These are phyloP conservation scores for Exophiala oligosperma DNA, from an alignment of 2,329 filamentous ascomycete species.

Conservation along the genomic window DNA sequence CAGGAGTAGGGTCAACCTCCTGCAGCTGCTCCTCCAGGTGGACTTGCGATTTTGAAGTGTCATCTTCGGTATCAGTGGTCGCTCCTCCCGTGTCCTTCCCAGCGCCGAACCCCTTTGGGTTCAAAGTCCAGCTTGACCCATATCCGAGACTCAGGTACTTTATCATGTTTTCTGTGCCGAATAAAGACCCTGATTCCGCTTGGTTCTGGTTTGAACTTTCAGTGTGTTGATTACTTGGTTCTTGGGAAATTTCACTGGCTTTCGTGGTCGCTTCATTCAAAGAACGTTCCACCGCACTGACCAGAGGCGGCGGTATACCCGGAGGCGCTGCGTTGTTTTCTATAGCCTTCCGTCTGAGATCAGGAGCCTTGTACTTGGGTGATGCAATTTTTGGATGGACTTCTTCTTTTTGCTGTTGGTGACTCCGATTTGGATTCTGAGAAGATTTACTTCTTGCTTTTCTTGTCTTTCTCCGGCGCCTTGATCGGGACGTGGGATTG, in stretches of 20 bases:
- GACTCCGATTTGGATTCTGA: not conserved
- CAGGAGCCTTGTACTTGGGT: constrained; percentile 3
- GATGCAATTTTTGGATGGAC: constrained; percentile 10
- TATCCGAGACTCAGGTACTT: constrained; percentile 53
- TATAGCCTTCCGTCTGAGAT: constrained; percentile 24
- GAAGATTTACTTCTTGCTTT: constrained; percentile 31
- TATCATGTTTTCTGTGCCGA: constrained; percentile 47
- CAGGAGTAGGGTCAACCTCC: constrained; percentile 26
- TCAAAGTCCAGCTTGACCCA: constrained; percentile 48
- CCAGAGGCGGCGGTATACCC: constrained; percentile 46
- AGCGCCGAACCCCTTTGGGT: constrained; percentile 31
- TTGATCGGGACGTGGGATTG: constrained; percentile 68
- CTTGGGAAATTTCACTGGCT: constrained; percentile 2
- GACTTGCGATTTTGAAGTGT: not conserved
- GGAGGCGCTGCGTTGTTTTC: constrained; percentile 32
- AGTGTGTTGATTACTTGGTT: constrained; percentile 19
- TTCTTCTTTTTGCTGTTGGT: not conserved
- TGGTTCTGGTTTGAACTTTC: constrained; percentile 1
- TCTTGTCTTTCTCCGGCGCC: constrained; percentile 37
- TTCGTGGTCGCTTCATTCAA: constrained; percentile 24
- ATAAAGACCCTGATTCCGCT: constrained; percentile 32
- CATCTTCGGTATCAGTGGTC: not conserved
- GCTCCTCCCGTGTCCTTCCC: not conserved
- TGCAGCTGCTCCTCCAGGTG: constrained; percentile 12
- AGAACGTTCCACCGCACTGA: constrained; percentile 32